Evolutionary conservation across 768 basidiomycete species (phyloP).

Genomic region (Macrolepiota fuliginosa): DNA sequence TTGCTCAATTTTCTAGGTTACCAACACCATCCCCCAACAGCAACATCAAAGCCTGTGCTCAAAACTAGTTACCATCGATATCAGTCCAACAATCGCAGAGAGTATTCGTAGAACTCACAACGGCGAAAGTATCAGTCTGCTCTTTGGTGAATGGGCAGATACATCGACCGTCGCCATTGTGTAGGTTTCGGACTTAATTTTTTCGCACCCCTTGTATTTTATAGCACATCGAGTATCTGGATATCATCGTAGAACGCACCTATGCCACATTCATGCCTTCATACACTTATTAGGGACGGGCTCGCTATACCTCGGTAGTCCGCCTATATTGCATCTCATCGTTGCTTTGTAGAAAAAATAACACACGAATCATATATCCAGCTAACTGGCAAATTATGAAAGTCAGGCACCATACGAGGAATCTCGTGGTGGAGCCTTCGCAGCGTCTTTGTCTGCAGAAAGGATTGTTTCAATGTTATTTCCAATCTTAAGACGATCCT

Average conservation of each 20-base stretch:
- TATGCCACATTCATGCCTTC: not conserved
- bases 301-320: not conserved
- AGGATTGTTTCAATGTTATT: conserved; percentile 59
- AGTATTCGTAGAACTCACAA: conserved; percentile 94
- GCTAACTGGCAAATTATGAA: too few relatives aligned
- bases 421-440: conserved; percentile 49
- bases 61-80: conserved; percentile 88
- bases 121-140: conserved; percentile 86
- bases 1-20: conserved; percentile 54
- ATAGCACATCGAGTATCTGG: conserved; percentile 1
- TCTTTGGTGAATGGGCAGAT: conserved; percentile 84
- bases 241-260: not conserved
- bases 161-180: conserved; percentile 37
- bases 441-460: conserved; percentile 64
- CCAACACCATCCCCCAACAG: conserved; percentile 90
- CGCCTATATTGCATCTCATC: not conserved
- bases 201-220: not conserved
- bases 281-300: not conserved
- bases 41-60: conserved; percentile 58
- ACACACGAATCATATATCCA: not conserved
- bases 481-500: conserved; percentile 61
- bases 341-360: not conserved
- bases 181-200: conserved; percentile 14
- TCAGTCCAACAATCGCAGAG: conserved; percentile 91
- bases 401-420: not conserved